Base-by-base conservation (phyloP, 1,139 yeast species). In the Sugiyamaella novakii region DNA sequence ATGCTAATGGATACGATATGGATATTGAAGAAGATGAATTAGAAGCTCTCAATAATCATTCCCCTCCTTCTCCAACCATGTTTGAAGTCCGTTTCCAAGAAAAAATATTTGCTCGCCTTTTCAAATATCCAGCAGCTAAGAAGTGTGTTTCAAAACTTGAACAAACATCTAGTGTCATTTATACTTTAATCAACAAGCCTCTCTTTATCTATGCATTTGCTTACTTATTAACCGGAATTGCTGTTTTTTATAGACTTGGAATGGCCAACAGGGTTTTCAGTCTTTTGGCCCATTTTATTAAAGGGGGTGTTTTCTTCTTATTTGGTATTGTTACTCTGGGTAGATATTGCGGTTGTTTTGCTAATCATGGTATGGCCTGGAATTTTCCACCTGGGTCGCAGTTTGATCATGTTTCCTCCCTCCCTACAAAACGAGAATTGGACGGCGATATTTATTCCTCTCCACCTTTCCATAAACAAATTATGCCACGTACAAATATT, bases 201-300 rank as follows among this genome's bases (percentile, higher is more conserved):
- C 70, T 87, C 64, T 76, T 89, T 53, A 69, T 81, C 48, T 81
- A 76, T 60, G 79, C 80, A 48, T 71, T 82, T 49, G 73, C 78
- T 21, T 81, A 87, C 59, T 63, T 84, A 15, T 78, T 86, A 43
- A 79, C 88, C 4, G 97, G 94, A n/a, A 63, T 85, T 29, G 89
- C 89, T 4, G 83, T 87, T 2, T 84, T 86, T 44, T 79, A 78
- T 49, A 64, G 84, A 33, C 67, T 88, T 59, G 98, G 96, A 28
- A 70, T 78, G 66, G 89, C 80, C 5, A 65, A 62, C 24, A 72
- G 74, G 17, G 83, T 91, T 5, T 92, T 86, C 70, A 89, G 87
- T 62, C 70, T 92, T 48, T 75, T 91, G 54, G 98, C 98, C 1
- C 98, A 92, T 68, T 87, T 88, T 75, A 91, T 92, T 66, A 92